Evolutionary conservation across 140 eudicot species (phyloP).

Genomic region (Stevia rebaudiana): DNA sequence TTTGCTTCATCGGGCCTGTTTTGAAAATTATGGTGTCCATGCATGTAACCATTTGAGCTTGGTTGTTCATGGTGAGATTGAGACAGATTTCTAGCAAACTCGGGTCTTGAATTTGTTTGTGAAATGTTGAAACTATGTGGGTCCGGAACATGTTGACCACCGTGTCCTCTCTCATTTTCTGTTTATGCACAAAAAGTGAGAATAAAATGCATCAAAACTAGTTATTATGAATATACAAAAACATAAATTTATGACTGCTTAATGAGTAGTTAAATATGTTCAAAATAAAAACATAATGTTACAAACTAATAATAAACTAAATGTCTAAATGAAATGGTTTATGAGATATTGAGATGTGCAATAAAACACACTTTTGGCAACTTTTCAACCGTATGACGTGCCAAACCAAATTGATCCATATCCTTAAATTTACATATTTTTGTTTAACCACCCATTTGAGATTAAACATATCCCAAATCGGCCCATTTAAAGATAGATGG

Average conservation of each 20-base stretch:
- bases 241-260: neutral
- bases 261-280: neutral
- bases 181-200: conserved; percentile 21
- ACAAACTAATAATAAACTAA: too few species aligned
- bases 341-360: too few species aligned
- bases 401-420: too few species aligned
- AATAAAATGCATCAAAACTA: neutral
- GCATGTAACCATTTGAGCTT: conserved; percentile 54
- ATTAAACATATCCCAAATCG: too few species aligned
- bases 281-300: neutral
- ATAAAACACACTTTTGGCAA: too few species aligned
- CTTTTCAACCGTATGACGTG: too few species aligned
- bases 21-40: conserved; percentile 46
- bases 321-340: too few species aligned
- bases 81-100: conserved; percentile 37
- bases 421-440: too few species aligned
- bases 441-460: too few species aligned
- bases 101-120: conserved; percentile 54
- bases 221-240: too few species aligned
- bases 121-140: conserved; percentile 47
- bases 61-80: conserved; percentile 52
- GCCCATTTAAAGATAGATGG: too few species aligned
- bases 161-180: conserved; percentile 64
- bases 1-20: conserved; percentile 58
- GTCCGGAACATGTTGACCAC: conserved; percentile 42